Evolutionary conservation across 1,284 basidiomycete species (phyloP).

Genomic region (Tetrapyrgos nigripes): DNA sequence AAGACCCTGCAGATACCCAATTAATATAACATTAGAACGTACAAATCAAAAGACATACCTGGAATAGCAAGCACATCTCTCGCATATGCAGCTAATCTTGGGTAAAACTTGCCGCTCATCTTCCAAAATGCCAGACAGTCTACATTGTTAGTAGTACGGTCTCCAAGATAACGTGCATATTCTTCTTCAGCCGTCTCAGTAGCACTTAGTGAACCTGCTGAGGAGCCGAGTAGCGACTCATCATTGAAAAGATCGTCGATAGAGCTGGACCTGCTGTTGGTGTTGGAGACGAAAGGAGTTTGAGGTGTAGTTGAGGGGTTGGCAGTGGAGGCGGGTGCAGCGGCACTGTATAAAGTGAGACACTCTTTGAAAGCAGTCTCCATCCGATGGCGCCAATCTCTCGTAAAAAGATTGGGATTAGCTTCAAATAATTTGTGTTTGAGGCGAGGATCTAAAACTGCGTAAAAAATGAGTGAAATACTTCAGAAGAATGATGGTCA

Average conservation of each 20-base stretch:
- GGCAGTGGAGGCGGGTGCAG: not conserved
- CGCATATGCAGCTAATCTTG: slow-evolving; percentile 2
- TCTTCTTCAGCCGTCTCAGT: not conserved
- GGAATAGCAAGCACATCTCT: slow-evolving; percentile 1
- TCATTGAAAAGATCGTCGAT: not conserved
- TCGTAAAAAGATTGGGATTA: not conserved
- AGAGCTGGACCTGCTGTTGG: no score
- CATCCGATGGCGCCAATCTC: not conserved
- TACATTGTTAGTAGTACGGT: no score
- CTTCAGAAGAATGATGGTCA: not conserved
- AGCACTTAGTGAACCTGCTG: not conserved
- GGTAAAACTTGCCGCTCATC: not conserved
- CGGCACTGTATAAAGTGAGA: not conserved
- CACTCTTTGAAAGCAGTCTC: not conserved
- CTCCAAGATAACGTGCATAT: not conserved
- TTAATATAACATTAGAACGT: no score
- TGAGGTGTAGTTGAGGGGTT: no score
- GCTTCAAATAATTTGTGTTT: slow-evolving; percentile 1
- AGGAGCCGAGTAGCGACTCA: not conserved
- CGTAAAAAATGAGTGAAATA: not conserved
- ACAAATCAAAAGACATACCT: not conserved
- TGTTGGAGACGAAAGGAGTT: not conserved
- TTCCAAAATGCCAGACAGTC: not conserved
- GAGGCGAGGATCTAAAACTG: slow-evolving; percentile 3
- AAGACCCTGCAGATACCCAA: not conserved